phyloP scores from a whole-genome alignment of 352 stramenopile species.

The Elongisporangium anandrum region DNA sequence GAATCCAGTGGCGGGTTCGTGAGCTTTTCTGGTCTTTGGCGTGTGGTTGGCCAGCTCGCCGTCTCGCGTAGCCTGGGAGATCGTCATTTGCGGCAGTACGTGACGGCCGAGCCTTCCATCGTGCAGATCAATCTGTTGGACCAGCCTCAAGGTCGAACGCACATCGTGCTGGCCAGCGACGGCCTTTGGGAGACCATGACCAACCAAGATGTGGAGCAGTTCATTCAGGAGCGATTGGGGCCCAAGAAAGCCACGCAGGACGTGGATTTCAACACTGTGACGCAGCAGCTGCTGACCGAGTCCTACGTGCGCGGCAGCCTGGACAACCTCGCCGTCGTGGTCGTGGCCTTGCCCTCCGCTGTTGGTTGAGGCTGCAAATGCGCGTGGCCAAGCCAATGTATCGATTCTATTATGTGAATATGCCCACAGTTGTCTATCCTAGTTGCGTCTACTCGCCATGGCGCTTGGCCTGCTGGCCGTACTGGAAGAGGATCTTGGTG shows the following conservation, averaged over 20 bases:
- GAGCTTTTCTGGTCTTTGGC: constrained; percentile 60
- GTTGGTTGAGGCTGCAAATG: too few species aligned
- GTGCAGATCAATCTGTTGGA: constrained; percentile 21
- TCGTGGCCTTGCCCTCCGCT: constrained; percentile 22
- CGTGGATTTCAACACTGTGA: constrained; percentile 67
- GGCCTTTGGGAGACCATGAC: constrained; percentile 73
- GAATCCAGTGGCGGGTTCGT: constrained; percentile 78
- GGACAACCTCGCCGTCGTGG: constrained; percentile 92
- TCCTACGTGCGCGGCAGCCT: constrained; percentile 92
- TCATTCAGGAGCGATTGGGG: constrained; percentile 30
- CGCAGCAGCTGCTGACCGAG: constrained; percentile 82
- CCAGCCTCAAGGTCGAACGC: background rate
- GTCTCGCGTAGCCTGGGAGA: constrained; percentile 92
- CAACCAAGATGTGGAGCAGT: constrained; percentile 41
- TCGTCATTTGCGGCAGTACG: constrained; percentile 70
- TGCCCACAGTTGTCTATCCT: background rate
- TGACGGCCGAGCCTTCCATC: constrained; percentile 83
- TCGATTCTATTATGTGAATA: background rate
- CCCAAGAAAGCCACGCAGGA: constrained; percentile 13
- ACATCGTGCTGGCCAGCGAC: constrained; percentile 66
- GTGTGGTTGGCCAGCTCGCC: constrained; percentile 89
- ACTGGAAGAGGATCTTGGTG: constrained; percentile 82
- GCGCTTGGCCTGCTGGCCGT: constrained; percentile 65
- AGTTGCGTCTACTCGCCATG: constrained; percentile 16
- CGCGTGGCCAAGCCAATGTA: background rate